Base-by-base conservation (phyloP, 192 early-diverging fungal genomes). In the Dimargaris xerosporica region DNA sequence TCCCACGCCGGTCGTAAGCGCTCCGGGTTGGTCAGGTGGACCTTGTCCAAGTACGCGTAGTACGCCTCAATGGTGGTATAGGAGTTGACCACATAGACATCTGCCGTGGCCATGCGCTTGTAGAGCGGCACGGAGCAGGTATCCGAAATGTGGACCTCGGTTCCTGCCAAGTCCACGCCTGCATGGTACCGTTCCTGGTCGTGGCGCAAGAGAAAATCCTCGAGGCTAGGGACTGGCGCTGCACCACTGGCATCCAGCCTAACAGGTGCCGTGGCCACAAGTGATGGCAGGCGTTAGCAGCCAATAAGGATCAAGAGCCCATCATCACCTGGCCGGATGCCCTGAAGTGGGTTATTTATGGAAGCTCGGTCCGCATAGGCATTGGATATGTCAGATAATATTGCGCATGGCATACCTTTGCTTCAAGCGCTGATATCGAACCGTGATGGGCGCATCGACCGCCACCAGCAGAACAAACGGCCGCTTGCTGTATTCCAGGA, bases 1-100 rank as follows among this genome's bases (percentile, higher is more conserved):
- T 99, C 97, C 94, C 94, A 90, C 15, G 82, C 80, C 12, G 97
- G 97, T 26, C 97, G 76, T 30, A 93, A 72, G 15, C 90, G 75
- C 62, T 93, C 85, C 13, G 67, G 66, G 62, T 93, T 81, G 30
- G 75, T 71, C 50, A 96, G 73, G 29, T 88, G 71, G 1, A 87
- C 62, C 1, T 64, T 39, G 11, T 77, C 66, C 10, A 91, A 58
- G 26, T 77, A 39, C 34, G 41, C 43, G 61, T 73, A 66, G 17
- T 88, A 67, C 0, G 60, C 70, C 0, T 39, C 29, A 2, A 76
- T 30, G 23, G 71, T 63, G 0, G 62, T 11, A 19, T 71, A 78
- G 0, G 70, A 65, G 62, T 95, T 95, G 58, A 80, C 69, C 45
- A 93, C 72, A 16, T 75, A 71, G 4, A 89, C 65, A 51, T 88